Percentiles rank a stretch among this genome's conserved stretches.
Conservation (phyloP, 1,284 basidiomycete genomes). For the Ustilago cynodontis region DNA sequence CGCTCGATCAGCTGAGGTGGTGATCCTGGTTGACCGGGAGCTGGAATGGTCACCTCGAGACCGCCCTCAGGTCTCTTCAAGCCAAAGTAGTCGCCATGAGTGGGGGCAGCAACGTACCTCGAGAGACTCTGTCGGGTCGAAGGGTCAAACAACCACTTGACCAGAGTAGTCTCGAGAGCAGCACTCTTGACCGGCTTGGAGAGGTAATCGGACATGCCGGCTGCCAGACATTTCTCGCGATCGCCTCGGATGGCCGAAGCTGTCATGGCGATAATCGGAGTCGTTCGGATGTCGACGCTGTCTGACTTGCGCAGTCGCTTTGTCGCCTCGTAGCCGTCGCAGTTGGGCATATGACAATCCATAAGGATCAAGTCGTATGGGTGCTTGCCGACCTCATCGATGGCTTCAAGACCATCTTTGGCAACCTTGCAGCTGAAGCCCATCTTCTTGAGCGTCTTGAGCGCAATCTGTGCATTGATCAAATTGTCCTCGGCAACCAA, state of each 20-base stretch:
- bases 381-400: conserved; percentile 56
- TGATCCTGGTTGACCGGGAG: conserved; percentile 17
- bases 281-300: conserved; percentile 56
- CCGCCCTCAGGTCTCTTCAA: conserved; percentile 26
- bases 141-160: conserved; percentile 63
- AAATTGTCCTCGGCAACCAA: conserved; percentile 67
- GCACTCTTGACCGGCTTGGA: conserved; percentile 65
- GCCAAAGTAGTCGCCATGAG: conserved; percentile 46
- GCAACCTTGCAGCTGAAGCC: conserved; percentile 66
- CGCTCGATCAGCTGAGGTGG: conserved; percentile 48
- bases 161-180: conserved; percentile 59
- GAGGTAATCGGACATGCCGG: conserved; percentile 66
- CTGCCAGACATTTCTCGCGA: conserved; percentile 63
- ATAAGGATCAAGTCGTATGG: conserved; percentile 62
- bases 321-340: conserved; percentile 66
- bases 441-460: conserved; percentile 65
- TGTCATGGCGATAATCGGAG: conserved; percentile 66
- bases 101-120: conserved; percentile 45
- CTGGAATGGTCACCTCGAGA: conserved; percentile 37
- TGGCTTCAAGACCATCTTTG: conserved; percentile 62
- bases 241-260: conserved; percentile 66
- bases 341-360: conserved; percentile 65
- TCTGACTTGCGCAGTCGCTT: conserved; percentile 53
- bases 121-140: conserved; percentile 58
- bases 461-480: conserved; percentile 66